Evolutionary conservation across 2,329 filamentous ascomycete genomes (phyloP), one percentile per base, ranked within the genome.

Genomic region (Fonsecaea pedrosoi): DNA sequence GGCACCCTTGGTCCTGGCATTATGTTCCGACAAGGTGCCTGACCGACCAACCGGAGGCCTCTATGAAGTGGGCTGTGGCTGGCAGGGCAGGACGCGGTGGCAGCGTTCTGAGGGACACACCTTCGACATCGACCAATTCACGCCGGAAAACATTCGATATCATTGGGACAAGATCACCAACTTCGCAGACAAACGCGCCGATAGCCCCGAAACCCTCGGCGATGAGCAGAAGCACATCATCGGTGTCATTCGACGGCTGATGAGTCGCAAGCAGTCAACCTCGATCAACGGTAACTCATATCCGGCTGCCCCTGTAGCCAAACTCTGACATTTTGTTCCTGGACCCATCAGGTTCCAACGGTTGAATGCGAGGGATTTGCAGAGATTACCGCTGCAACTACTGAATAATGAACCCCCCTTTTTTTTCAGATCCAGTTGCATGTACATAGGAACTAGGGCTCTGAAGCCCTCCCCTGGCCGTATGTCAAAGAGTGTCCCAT

Each of bases 1-100:
- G 78, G 95, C 95, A 60, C 95, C 95, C 67, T 82, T 98, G 45
- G 94, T 99, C 59, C 88, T 94, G 62, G 88, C 94, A 48, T 90
- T 99, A 65, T 92, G 89, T 78, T 90, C 87, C 12, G 95, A 99
- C 82, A 92, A 92, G 82, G 89, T 93, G 61, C 94, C 95, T 32
- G 86, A 91, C 76, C 88, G 90, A 72, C 87, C 89, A 15, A 97
- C 93, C 64, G 94, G 94, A 71, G 90, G 90, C 62, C 86, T 99
- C 56, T 99, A 93, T 81, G 95, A 99, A 83, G 92, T 94, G 73
- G 95, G 95, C 75, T 95, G 92, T 77, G 95, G 94, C 71, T 99
- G 95, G 95, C 88, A 90, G 75, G 92, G 90, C 70, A 87, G 89
- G 78, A 99, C 95, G 63, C 90, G 95, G 81, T 99, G 94, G 94